Evolutionary conservation across 148 eudicot genomes (phyloP), one percentile per base, ranked within the genome.

Genomic region (Oxyria digyna): DNA sequence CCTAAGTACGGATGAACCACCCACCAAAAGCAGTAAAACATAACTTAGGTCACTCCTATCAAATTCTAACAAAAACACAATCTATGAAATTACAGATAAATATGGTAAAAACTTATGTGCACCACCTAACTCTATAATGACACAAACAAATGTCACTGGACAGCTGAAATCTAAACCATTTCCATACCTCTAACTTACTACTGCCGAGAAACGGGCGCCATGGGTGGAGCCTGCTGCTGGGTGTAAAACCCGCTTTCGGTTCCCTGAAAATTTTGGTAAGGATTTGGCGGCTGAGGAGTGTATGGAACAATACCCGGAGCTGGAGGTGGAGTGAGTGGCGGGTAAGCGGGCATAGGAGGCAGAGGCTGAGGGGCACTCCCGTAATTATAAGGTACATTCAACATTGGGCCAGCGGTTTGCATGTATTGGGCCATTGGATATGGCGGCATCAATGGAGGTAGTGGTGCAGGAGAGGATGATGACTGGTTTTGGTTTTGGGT

Each of bases 401-500:
- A 72, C 71, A 84, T 74, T 17, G 83, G 59, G 40, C 85, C 87
- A 42, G 85, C 81, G 0, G 88, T 59, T 72, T 76, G 95, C 71
- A 84, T 76, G 68, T 70, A 85, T 66, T 80, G 87, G 43, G 89
- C 83, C 81, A 87, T 74, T 2, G 82, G 79, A 67, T 77, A 87
- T 59, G 84, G 82, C 41, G 75, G 86, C 85, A 85, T 69, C 62
- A 84, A 65, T 10, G 92, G 87, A 1, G 97, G 87, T 29, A 78
- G 35, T 0, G 87, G 85, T 0, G 91, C 86, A 15, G 96, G 86
- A 42, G 98, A 84, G 31, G 87, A 74, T 43, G 98, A 91, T 9
- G 87, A 87, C 80, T 71, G 75, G 75, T 64, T 40, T 54, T 42
- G 43, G 78, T 43, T 71, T 77, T 31, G 73, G 35, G 3, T 63